phyloP scores from a whole-genome alignment of 306 rosid genomes.

The Erythrophleum fordii region DNA sequence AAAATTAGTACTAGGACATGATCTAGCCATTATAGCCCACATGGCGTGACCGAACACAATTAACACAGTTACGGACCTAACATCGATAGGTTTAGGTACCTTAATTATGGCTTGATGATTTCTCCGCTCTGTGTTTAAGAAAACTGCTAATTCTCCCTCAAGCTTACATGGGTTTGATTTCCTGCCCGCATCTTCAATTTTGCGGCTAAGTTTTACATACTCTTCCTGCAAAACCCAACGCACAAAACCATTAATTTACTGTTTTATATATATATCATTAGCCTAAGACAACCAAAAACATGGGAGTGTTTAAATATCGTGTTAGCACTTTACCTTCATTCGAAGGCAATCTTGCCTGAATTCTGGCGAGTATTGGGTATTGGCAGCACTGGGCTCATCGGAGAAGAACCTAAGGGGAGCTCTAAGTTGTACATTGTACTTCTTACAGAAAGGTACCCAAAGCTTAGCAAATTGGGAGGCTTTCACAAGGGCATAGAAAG shows the following conservation, averaged over 20 bases:
- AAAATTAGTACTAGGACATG: too few relatives aligned
- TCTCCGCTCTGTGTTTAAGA: constrained; percentile 40
- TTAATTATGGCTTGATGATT: constrained; percentile 66
- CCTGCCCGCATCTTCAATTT: constrained; percentile 43
- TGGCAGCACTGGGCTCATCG: not conserved
- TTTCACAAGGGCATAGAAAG: constrained; percentile 56
- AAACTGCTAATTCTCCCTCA: constrained; percentile 42
- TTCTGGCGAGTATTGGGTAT: not conserved
- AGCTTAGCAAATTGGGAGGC: constrained; percentile 60
- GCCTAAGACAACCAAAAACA: not conserved
- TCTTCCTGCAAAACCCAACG: constrained; percentile 48
- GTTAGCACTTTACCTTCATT: constrained; percentile 47
- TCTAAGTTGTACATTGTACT: constrained; percentile 55
- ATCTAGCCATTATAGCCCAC: too few relatives aligned
- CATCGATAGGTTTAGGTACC: constrained; percentile 38
- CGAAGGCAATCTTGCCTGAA: constrained; percentile 46
- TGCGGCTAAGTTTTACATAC: constrained; percentile 49
- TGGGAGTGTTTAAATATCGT: too few relatives aligned
- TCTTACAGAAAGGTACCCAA: constrained; percentile 78
- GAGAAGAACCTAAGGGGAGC: constrained; percentile 72
- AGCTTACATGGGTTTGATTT: constrained; percentile 16
- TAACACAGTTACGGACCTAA: too few relatives aligned
- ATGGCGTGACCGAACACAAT: too few relatives aligned
- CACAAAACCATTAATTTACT: not conserved
- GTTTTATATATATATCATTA: not conserved